Evolutionary conservation across 345 rosid species (phyloP), one percentile per base, ranked within the genome.

Genomic region (Odontarrhena argentea): DNA sequence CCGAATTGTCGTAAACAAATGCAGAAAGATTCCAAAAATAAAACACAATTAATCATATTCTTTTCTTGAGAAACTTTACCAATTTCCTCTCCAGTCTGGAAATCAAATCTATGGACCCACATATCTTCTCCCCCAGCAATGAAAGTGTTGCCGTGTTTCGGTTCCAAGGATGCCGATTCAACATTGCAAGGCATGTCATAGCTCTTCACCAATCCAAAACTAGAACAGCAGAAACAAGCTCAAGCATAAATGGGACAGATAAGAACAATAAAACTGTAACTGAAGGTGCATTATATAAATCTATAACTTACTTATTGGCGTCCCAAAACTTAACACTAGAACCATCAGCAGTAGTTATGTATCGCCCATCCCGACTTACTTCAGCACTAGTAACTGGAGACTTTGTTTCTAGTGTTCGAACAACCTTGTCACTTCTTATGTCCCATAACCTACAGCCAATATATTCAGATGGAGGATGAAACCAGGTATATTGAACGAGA

Each of bases 311-410:
- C 98, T 88, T 95, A 75, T 85, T 93, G 50, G 98, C 91, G 78
- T 93, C 97, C 97, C 98, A 93, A 68, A 93, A 93, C 77, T 93
- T 90, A 70, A 93, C 92, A 22, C 86, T 86, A 35, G 94, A 85
- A 46, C 96, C 98, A 65, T 93, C 96, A 47, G 95, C 92, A 53
- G 97, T 93, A 8, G 97, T 93, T 67, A 93, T 93, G 74, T 86
- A 90, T 28, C 92, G 87, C 48, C 96, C 96, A 77, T 90, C 95
- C 78, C 65, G 97, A 77, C 98, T 88, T 68, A 88, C 97, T 84
- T 93, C 98, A 63, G 96, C 88, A 74, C 96, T 87, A 32, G 98
- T 93, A 54, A 90, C 97, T 40, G 98, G 84, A 38, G 82, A 90
- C 63, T 76, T 82, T 26, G 98, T 93, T 68, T 86, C 97, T 55